Conservation (phyloP, 2,329 filamentous ascomycete genomes). For the Claviceps purpurea region DNA sequence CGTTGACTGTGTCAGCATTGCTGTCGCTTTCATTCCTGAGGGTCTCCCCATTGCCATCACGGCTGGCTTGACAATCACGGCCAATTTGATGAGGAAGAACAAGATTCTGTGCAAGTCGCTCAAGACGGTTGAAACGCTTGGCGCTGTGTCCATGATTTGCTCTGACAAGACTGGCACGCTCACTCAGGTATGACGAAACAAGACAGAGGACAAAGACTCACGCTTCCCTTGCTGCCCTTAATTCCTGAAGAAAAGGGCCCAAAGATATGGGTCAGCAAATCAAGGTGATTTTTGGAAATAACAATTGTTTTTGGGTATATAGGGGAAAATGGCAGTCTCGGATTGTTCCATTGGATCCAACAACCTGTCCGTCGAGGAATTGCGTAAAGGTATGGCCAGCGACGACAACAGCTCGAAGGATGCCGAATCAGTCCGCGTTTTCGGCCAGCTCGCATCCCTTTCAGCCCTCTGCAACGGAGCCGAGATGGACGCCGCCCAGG, state of each 20-base stretch:
- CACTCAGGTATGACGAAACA: conserved; percentile 31
- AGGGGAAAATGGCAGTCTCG: conserved; percentile 62
- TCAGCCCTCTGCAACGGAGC: conserved; percentile 61
- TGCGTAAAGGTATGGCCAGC: conserved; percentile 26
- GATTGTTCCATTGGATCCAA: conserved; percentile 47
- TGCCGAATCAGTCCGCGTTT: conserved; percentile 13
- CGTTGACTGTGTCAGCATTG: conserved; percentile 58
- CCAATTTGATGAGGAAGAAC: conserved; percentile 64
- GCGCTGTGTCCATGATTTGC: conserved; percentile 59
- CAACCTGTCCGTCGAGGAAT: conserved; percentile 36
- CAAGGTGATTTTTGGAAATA: neutral
- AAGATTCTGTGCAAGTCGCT: conserved; percentile 69
- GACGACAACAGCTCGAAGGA: conserved; percentile 17
- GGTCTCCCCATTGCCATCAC: conserved; percentile 58
- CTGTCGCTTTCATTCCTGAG: conserved; percentile 65
- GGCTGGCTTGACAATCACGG: conserved; percentile 59
- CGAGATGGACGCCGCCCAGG: conserved; percentile 56
- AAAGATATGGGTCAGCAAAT: neutral
- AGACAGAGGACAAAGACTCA: neutral
- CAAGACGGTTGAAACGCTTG: conserved; percentile 65
- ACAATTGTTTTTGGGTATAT: neutral
- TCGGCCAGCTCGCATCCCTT: conserved; percentile 47
- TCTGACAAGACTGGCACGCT: conserved; percentile 67
- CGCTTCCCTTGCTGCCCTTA: too few relatives aligned
- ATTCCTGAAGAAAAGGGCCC: neutral